Conservation (phyloP, 176 grass and related monocot genomes). For the Elaeis guineensis region DNA sequence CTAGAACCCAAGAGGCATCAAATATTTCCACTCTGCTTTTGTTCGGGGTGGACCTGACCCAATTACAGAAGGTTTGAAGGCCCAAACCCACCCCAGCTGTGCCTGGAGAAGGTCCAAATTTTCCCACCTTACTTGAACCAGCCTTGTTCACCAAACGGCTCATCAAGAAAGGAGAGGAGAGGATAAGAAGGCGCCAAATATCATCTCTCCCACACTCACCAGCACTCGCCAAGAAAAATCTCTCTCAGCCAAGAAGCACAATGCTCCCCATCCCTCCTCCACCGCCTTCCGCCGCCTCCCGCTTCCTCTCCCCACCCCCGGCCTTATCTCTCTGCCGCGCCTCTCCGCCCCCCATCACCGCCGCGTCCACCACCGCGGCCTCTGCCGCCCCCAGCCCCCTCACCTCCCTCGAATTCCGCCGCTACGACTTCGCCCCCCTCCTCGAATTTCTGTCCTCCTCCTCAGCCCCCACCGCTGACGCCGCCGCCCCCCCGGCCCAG, state of each 20-base stretch:
- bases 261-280: conserved; percentile 22
- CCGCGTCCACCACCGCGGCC: background rate
- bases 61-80: too few species aligned
- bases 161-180: too few species aligned
- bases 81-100: too few species aligned
- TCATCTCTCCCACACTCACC: too few species aligned
- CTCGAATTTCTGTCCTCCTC: conserved; percentile 38
- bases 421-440: conserved; percentile 75
- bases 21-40: too few species aligned
- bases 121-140: too few species aligned
- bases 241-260: background rate
- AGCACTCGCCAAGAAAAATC: too few species aligned
- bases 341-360: conserved; percentile 5
- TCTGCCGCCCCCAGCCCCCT: background rate
- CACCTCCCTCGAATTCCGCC: conserved; percentile 4
- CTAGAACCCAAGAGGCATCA: too few species aligned
- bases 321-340: conserved; percentile 16
- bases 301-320: conserved; percentile 24
- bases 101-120: too few species aligned
- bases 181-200: too few species aligned
- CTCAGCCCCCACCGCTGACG: conserved; percentile 18
- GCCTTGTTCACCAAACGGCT: too few species aligned
- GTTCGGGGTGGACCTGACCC: too few species aligned
- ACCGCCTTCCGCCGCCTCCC: background rate
- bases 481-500: conserved; percentile 15